These are phyloP conservation scores for Pleurotus platypus DNA, from an alignment of 768 basidiomycete species.

Conservation along the genomic window DNA sequence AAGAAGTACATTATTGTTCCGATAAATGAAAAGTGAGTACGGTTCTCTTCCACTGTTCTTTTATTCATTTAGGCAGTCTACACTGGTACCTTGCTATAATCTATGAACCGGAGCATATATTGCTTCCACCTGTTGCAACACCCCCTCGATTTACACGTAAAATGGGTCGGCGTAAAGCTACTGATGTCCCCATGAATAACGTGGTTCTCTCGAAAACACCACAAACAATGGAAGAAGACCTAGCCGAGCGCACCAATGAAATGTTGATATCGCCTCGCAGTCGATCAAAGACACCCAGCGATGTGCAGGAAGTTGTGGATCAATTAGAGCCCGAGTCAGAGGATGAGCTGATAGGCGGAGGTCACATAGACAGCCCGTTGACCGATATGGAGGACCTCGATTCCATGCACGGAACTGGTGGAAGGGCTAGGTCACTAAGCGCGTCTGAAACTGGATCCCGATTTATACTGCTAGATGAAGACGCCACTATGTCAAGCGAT, in stretches of 20 bases:
- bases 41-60: not conserved
- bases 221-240: not conserved
- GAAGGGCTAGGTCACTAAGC: not conserved
- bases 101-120: constrained; percentile 68
- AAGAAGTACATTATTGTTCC: constrained; percentile 95
- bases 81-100: constrained; percentile 99
- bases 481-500: not conserved
- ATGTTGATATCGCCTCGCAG: not conserved
- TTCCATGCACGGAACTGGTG: not conserved
- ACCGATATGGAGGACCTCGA: not conserved
- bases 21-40: constrained; percentile 88
- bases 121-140: constrained; percentile 34
- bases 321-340: constrained; percentile 3
- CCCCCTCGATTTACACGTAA: constrained; percentile 13
- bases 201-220: not conserved
- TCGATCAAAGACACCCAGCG: constrained; percentile 10
- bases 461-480: not conserved
- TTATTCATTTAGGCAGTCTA: constrained; percentile 42
- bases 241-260: not conserved
- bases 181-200: not conserved
- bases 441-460: not conserved
- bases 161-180: constrained; percentile 10
- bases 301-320: constrained; percentile 6
- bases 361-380: not conserved
- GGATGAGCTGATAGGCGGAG: constrained; percentile 1